A percentile compares a stretch with the other conserved stretches of the same genome.
phyloP scores from a whole-genome alignment of 805 yeast species.

The Diddensiella santjacobensis region DNA sequence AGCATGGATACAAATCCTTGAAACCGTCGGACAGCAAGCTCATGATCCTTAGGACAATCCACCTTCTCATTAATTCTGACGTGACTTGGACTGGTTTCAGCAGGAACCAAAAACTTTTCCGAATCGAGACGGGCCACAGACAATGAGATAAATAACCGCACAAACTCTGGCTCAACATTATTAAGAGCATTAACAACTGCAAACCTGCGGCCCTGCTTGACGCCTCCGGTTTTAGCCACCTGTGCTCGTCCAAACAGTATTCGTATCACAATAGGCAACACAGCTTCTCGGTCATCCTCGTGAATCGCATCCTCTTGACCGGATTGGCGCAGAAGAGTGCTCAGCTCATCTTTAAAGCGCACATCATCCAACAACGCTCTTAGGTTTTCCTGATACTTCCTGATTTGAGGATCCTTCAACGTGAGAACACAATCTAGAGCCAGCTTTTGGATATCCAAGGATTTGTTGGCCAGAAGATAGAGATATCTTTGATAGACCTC shows the following conservation, averaged over 20 bases:
- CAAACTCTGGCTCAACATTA: conserved; percentile 38
- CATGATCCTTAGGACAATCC: conserved; percentile 1
- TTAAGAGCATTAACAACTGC: conserved; percentile 35
- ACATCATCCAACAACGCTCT: conserved; percentile 76
- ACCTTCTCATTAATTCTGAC: not conserved
- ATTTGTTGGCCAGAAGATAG: conserved; percentile 57
- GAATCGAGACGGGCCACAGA: conserved; percentile 54
- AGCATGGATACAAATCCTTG: conserved; percentile 63
- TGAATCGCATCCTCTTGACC: conserved; percentile 50
- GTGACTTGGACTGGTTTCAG: not conserved
- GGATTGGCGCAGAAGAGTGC: conserved; percentile 54
- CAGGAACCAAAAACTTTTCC: conserved; percentile 33
- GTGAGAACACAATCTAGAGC: conserved; percentile 70
- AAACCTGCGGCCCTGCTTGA: conserved; percentile 64
- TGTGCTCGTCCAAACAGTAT: conserved; percentile 86
- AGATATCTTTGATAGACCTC: conserved; percentile 53
- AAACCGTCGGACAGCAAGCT: conserved; percentile 20
- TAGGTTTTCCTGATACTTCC: conserved; percentile 69
- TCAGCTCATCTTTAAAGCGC: conserved; percentile 78
- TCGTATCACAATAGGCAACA: conserved; percentile 72
- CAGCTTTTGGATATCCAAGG: conserved; percentile 58
- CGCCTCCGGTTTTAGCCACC: conserved; percentile 60
- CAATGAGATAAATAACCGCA: conserved; percentile 57
- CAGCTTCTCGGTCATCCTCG: conserved; percentile 49
- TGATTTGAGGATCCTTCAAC: conserved; percentile 54